These are phyloP conservation scores for Phyllosticta citriasiana DNA, from an alignment of 2,329 filamentous ascomycete genomes.

Conservation along the genomic window DNA sequence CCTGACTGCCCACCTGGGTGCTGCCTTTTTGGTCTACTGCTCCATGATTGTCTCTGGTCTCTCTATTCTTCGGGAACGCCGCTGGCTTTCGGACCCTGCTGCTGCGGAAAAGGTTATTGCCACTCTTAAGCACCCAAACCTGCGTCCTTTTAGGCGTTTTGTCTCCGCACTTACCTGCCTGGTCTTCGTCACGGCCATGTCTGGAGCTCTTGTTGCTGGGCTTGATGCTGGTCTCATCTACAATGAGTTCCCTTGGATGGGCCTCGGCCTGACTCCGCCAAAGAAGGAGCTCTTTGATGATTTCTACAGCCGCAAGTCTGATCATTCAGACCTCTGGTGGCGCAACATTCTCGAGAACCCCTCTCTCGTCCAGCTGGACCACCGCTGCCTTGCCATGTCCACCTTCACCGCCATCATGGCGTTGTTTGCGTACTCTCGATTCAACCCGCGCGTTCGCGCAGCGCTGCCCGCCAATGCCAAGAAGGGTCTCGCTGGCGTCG, in stretches of 20 bases:
- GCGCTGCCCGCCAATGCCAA: slow-evolving; percentile 49
- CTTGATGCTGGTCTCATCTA: slow-evolving; percentile 96
- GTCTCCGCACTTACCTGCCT: slow-evolving; percentile 62
- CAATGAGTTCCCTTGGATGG: slow-evolving; percentile 98
- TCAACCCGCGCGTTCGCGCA: slow-evolving; percentile 52
- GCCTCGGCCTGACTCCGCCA: slow-evolving; percentile 69
- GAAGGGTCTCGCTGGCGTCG: slow-evolving; percentile 66
- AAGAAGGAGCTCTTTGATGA: slow-evolving; percentile 71
- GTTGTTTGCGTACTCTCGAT: slow-evolving; percentile 71
- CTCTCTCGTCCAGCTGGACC: slow-evolving; percentile 87
- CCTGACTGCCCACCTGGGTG: slow-evolving; percentile 76
- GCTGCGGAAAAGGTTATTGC: slow-evolving; percentile 51
- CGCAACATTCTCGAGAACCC: slow-evolving; percentile 97
- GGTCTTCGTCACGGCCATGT: slow-evolving; percentile 85
- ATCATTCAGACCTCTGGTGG: slow-evolving; percentile 84
- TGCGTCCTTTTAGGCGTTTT: slow-evolving; percentile 63
- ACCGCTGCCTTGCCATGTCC: slow-evolving; percentile 81
- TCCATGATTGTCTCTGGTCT: slow-evolving; percentile 91
- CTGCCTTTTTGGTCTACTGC: slow-evolving; percentile 85
- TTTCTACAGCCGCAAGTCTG: slow-evolving; percentile 72
- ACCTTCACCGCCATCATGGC: slow-evolving; percentile 74
- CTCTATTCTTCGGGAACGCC: slow-evolving; percentile 67
- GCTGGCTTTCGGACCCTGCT: slow-evolving; percentile 52
- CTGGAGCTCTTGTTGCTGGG: slow-evolving; percentile 84
- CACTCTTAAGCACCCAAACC: slow-evolving; percentile 54